Conservation (phyloP, 2,329 filamentous ascomycete genomes). For the Penicillium vulpinum region DNA sequence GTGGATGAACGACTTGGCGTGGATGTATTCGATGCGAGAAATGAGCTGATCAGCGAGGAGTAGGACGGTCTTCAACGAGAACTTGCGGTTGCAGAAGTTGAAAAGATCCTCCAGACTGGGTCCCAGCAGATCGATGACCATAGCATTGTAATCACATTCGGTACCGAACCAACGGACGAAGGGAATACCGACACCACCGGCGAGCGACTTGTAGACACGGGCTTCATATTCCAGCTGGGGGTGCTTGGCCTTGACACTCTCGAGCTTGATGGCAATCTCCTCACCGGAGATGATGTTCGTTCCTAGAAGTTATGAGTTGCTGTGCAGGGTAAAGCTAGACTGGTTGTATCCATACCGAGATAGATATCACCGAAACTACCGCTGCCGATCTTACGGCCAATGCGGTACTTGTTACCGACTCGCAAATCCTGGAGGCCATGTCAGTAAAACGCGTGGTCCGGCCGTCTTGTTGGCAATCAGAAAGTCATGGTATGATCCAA, state of each 20-base stretch:
- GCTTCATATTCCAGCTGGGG: slow-evolving; percentile 98
- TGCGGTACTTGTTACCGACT: slow-evolving; percentile 99
- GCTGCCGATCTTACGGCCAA: slow-evolving; percentile 97
- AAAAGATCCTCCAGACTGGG: slow-evolving; percentile 96
- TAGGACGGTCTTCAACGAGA: slow-evolving; percentile 96
- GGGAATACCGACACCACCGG: slow-evolving; percentile 94
- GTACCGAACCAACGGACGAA: slow-evolving; percentile 99
- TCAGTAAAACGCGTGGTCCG: slow-evolving; percentile 13
- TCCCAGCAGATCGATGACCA: slow-evolving; percentile 96
- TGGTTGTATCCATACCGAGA: slow-evolving; percentile 58
- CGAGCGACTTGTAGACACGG: slow-evolving; percentile 81
- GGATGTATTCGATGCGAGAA: slow-evolving; percentile 98
- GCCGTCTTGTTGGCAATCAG: neutral
- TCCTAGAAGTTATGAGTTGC: slow-evolving; percentile 52
- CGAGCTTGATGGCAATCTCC: slow-evolving; percentile 99
- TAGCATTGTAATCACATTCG: slow-evolving; percentile 99
- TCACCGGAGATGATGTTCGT: slow-evolving; percentile 99
- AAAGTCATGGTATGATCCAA: neutral
- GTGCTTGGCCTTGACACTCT: slow-evolving; percentile 99
- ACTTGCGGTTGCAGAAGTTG: slow-evolving; percentile 99
- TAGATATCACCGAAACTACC: slow-evolving; percentile 99
- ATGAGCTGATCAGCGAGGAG: slow-evolving; percentile 97
- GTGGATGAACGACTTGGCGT: slow-evolving; percentile 99
- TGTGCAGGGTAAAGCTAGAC: neutral
- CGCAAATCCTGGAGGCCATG: slow-evolving; percentile 78